Evolutionary conservation across 768 basidiomycete genomes (phyloP), one percentile per base, ranked within the genome.

Genomic region (Suillus lakei): DNA sequence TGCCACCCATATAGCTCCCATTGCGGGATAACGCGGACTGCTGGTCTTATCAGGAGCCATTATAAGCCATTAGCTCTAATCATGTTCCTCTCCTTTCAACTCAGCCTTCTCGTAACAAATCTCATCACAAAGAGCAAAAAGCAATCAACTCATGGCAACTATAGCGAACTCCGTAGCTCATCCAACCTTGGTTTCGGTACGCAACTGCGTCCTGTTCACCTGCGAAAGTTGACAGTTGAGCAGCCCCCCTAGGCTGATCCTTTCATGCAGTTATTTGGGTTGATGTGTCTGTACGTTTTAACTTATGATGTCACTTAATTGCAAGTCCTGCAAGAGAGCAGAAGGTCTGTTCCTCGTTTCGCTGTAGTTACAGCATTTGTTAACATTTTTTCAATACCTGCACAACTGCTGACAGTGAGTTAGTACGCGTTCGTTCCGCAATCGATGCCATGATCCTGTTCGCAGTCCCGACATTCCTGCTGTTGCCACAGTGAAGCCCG

Each of bases 341-440:
- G 73, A 87, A 87, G 80, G 90, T 88, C 41, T 8, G 76, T 68
- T 13, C 23, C 18, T 13, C 9, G 28, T 41, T 38, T 46, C 30
- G 4, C 28, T 15, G 4, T 34, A 32, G 12, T 21, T 44, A 9
- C 18, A 9, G 10, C 6, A 21, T 21, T 13, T 28, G 39, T 28
- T 41, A 30, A 44, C 51, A 32, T 21, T 36, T 44, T 34, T 66
- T 1, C 60, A 89, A 88, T 86, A 87, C 30, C 70, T 90, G 12
- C 89, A 90, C 70, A 91, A 90, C 71, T 86, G 89, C 55, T 91
- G 89, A 88, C 88, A 91, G 89, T 90, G 77, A 73, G 89, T 78
- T 10, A 18, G 48, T 26, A 23, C 30, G 36, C 13, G 4, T 32
- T 16, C 41, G 34, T 53, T 21, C 10, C 7, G 5, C 18, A 28